Conservation (phyloP, 805 yeast genomes). For the Lachancea lanzarotensis region DNA sequence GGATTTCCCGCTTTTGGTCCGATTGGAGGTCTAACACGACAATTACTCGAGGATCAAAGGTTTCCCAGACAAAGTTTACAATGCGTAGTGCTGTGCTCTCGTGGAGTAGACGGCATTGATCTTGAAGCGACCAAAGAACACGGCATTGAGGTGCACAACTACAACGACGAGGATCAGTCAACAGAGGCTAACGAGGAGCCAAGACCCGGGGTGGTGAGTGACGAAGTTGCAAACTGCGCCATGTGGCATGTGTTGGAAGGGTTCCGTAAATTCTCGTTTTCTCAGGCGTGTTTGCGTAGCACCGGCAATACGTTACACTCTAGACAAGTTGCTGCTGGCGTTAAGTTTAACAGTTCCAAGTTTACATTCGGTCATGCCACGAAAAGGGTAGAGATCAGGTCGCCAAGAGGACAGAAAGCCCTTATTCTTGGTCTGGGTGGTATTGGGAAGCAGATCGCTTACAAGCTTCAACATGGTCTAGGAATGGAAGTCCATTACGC, state of each 20-base stretch:
- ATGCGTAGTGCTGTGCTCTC: slow-evolving; percentile 48
- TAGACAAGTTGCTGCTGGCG: slow-evolving; percentile 32
- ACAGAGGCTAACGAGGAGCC: slow-evolving; percentile 4
- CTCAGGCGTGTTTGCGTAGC: slow-evolving; percentile 29
- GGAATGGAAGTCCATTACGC: slow-evolving; percentile 57
- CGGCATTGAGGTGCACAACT: slow-evolving; percentile 42
- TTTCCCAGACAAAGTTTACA: slow-evolving; percentile 40
- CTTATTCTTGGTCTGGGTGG: slow-evolving; percentile 57
- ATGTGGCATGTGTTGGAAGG: slow-evolving; percentile 49
- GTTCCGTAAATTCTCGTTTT: slow-evolving; percentile 45
- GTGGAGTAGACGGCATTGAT: slow-evolving; percentile 51
- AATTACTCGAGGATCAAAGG: slow-evolving; percentile 32
- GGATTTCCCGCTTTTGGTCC: slow-evolving; percentile 51
- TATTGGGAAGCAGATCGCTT: slow-evolving; percentile 51
- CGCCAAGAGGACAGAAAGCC: slow-evolving; percentile 47
- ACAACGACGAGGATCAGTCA: slow-evolving; percentile 18
- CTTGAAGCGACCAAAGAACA: slow-evolving; percentile 34
- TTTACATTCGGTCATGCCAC: slow-evolving; percentile 38
- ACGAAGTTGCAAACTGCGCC: slow-evolving; percentile 60
- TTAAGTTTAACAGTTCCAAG: slow-evolving; percentile 20
- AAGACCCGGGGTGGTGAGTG: slow-evolving; percentile 41
- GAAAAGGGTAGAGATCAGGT: slow-evolving; percentile 29
- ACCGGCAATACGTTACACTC: slow-evolving; percentile 37
- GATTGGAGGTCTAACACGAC: slow-evolving; percentile 45
- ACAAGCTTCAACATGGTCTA: slow-evolving; percentile 39